Percentiles rank a stretch among this genome's conserved stretches.
These are phyloP conservation scores for Trametes versicolor DNA, from an alignment of 1,284 basidiomycete genomes.

Conservation along the genomic window DNA sequence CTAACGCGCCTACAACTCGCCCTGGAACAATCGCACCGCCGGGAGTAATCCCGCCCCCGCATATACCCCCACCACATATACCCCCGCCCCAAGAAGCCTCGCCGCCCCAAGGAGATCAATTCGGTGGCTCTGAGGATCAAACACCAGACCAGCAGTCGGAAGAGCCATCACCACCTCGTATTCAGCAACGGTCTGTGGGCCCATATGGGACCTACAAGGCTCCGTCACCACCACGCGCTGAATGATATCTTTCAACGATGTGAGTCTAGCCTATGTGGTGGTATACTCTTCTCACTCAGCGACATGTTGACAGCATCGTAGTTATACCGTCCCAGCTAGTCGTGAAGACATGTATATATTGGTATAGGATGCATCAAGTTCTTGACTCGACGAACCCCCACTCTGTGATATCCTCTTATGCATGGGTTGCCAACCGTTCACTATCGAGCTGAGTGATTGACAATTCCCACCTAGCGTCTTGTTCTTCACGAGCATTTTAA, in stretches of 20 bases:
- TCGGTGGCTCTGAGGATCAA: slow-evolving; percentile 16
- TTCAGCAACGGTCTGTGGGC: slow-evolving; percentile 51
- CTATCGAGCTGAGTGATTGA: too few species aligned
- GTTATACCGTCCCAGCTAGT: too few species aligned
- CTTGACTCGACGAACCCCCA: too few species aligned
- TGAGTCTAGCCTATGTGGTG: background rate
- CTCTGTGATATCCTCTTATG: too few species aligned
- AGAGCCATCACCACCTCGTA: slow-evolving; percentile 21
- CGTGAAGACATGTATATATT: too few species aligned
- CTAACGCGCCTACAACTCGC: slow-evolving; percentile 1
- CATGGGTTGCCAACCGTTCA: too few species aligned
- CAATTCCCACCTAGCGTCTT: background rate
- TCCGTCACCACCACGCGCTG: slow-evolving; percentile 12
- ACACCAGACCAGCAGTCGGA: slow-evolving; percentile 29
- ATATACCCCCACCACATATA: slow-evolving; percentile 4
- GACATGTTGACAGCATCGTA: too few species aligned
- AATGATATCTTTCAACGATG: background rate
- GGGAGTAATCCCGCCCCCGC: background rate
- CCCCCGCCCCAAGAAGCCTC: too few species aligned
- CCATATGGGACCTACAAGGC: slow-evolving; percentile 56
- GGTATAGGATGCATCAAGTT: too few species aligned
- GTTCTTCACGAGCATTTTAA: too few species aligned
- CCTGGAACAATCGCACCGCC: background rate
- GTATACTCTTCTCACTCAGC: too few species aligned
- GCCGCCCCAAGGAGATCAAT: slow-evolving; percentile 5